Evolutionary conservation across 768 basidiomycete genomes (phyloP).

Genomic region (Hortiboletus campestris): DNA sequence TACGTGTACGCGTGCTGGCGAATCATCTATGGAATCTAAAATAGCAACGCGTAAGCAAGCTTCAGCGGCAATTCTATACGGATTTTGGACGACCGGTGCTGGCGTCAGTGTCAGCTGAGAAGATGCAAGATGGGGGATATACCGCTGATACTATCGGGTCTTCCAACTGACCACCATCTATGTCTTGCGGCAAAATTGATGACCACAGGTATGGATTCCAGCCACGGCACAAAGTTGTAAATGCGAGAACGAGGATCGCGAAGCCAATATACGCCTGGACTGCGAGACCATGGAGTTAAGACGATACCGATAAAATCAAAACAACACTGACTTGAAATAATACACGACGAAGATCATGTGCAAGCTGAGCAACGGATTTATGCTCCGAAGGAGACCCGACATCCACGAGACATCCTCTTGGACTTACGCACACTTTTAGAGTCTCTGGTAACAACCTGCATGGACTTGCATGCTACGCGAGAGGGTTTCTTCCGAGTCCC

Average conservation of each 20-base stretch:
- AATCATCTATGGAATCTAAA: background rate
- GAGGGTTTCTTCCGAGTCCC: background rate
- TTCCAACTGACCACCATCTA: background rate
- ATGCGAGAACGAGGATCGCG: conserved; percentile 82
- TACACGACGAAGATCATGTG: conserved; percentile 65
- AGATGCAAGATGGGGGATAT: background rate
- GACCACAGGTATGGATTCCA: conserved; percentile 73
- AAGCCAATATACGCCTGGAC: conserved; percentile 87
- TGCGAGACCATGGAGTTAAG: conserved; percentile 27
- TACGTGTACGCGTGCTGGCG: background rate
- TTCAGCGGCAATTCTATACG: too few relatives aligned
- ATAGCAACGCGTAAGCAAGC: background rate
- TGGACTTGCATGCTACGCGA: background rate
- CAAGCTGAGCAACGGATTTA: conserved; percentile 58
- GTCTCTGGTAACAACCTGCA: background rate
- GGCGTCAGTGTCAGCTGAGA: background rate
- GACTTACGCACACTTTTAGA: background rate
- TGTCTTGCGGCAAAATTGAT: conserved; percentile 82
- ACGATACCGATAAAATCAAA: background rate
- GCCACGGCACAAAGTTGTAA: conserved; percentile 76
- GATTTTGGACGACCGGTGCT: background rate
- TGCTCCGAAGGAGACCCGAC: conserved; percentile 42
- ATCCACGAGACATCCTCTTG: conserved; percentile 34
- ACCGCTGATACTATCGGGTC: background rate
- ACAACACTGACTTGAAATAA: conserved; percentile 68